A percentile compares a stretch with the other conserved stretches of the same genome.
Conservation (phyloP, 2,329 filamentous ascomycete genomes). For the Didymella pomorum region DNA sequence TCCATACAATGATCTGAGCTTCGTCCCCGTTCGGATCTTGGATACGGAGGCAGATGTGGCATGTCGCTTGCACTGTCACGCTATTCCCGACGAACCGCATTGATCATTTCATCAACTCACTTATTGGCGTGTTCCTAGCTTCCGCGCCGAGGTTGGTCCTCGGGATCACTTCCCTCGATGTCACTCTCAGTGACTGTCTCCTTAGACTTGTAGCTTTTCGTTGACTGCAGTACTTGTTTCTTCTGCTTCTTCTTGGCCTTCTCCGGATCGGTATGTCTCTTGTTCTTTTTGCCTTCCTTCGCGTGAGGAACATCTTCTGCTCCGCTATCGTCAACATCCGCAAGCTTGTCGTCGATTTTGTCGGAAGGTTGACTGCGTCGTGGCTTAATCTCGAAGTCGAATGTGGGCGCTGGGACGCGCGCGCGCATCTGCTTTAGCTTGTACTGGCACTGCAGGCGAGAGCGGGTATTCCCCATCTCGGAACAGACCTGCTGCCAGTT, state of each 20-base stretch:
- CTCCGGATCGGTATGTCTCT: conserved; percentile 13
- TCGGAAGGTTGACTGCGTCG: conserved; percentile 5
- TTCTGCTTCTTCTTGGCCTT: conserved; percentile 5
- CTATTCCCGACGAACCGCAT: too few species aligned
- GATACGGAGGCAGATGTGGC: too few species aligned
- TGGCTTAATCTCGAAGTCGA: conserved; percentile 27
- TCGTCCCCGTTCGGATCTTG: too few species aligned
- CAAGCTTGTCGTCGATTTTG: conserved; percentile 4
- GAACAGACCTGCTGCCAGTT: conserved; percentile 72
- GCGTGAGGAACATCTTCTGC: not conserved
- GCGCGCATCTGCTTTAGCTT: conserved; percentile 65
- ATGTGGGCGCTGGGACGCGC: conserved; percentile 16
- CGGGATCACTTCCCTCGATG: conserved; percentile 11
- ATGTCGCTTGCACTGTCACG: too few species aligned
- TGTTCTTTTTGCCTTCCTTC: conserved; percentile 15
- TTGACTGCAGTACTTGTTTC: not conserved
- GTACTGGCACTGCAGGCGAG: conserved; percentile 70
- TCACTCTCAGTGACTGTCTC: conserved; percentile 23
- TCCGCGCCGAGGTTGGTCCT: too few species aligned
- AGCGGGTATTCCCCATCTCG: conserved; percentile 68
- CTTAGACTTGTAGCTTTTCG: conserved; percentile 18
- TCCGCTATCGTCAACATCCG: not conserved
- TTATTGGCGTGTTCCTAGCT: too few species aligned
- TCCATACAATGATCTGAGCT: too few species aligned
- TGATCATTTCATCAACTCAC: too few species aligned